Percentiles rank a stretch among this genome's conserved stretches.
Evolutionary conservation across 176 grass and related monocot genomes (phyloP).

Genomic region (Zea luxurians): DNA sequence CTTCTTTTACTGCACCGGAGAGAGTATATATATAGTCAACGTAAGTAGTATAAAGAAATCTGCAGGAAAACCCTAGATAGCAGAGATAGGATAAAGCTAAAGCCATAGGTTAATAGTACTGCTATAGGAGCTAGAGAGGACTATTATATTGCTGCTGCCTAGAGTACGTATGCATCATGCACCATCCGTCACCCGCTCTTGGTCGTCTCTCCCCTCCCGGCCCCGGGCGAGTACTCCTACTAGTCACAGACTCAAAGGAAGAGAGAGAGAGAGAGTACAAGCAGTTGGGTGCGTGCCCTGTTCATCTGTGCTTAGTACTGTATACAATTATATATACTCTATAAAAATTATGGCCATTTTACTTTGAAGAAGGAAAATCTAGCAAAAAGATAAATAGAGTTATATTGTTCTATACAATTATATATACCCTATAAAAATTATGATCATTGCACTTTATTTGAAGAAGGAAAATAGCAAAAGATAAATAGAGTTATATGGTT

Average conservation of each 20-base stretch:
- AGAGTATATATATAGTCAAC: not conserved
- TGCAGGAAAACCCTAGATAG: not conserved
- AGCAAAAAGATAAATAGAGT: no score
- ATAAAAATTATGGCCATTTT: no score
- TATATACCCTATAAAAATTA: no score
- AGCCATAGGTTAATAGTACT: not conserved
- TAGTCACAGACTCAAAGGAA: not conserved
- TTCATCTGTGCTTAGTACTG: conserved; percentile 32
- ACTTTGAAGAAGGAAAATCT: no score
- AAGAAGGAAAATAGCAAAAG: no score
- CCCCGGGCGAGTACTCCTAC: not conserved
- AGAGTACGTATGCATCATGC: not conserved
- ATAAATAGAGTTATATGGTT: no score
- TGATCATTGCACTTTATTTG: no score
- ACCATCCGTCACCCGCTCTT: not conserved
- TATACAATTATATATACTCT: no score
- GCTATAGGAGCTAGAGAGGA: not conserved
- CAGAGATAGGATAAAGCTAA: not conserved
- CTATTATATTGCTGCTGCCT: not conserved
- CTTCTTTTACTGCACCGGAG: no score
- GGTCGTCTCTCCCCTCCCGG: conserved; percentile 11
- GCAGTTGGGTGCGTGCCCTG: not conserved
- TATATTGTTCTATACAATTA: no score
- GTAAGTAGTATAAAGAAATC: not conserved
- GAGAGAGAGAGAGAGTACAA: not conserved